Conservation (phyloP, 345 rosid species). For the Brassica cretica region DNA sequence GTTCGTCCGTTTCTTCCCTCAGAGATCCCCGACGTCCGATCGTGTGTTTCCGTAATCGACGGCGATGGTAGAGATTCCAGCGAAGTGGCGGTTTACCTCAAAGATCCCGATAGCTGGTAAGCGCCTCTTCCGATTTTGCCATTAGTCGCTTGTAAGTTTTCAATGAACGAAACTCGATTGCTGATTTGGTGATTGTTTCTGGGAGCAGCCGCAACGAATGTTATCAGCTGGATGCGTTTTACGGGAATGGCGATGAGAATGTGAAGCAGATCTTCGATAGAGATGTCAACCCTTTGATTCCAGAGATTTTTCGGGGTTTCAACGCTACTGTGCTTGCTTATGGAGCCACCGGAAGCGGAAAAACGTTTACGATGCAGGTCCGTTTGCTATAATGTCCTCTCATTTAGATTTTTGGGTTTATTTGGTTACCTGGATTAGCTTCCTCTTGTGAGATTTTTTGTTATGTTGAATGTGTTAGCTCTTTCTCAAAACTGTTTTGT, state of each 20-base stretch:
- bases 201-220: conserved; percentile 67
- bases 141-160: neutral
- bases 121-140: neutral
- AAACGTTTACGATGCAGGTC: conserved; percentile 97
- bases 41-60: conserved; percentile 56
- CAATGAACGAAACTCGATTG: neutral
- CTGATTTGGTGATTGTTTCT: conserved; percentile 9
- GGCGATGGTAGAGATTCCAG: conserved; percentile 32
- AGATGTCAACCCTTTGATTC: conserved; percentile 73
- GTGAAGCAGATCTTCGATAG: conserved; percentile 54
- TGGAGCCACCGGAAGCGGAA: conserved; percentile 96
- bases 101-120: conserved; percentile 73
- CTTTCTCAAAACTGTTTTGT: neutral
- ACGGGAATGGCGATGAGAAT: conserved; percentile 41
- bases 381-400: neutral
- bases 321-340: conserved; percentile 87
- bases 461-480: neutral
- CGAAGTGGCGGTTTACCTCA: conserved; percentile 67
- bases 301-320: conserved; percentile 59
- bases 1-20: conserved; percentile 73
- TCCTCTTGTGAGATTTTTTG: neutral
- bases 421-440: neutral
- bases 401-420: neutral
- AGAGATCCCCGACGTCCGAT: conserved; percentile 41
- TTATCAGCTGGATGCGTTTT: conserved; percentile 80